Base-by-base conservation (phyloP, 345 rosid species). In the Arabidopsis suecica region DNA sequence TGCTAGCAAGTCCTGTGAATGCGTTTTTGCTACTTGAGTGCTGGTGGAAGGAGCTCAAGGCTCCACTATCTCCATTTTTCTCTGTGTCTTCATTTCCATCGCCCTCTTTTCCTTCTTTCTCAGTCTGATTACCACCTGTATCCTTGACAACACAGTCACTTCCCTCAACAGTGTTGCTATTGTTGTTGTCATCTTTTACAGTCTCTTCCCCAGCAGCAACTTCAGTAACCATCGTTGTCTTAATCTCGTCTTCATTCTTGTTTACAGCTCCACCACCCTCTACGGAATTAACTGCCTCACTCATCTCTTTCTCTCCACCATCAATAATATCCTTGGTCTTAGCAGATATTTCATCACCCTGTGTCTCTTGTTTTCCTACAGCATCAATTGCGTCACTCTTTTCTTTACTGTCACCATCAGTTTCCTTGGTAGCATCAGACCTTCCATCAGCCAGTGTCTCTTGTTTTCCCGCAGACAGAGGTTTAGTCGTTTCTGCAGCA, bases 21-120 rank as follows among this genome's bases (percentile, higher is more conserved):
- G 99, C 99, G 75, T 92, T 95, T 85, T 85, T 88, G 74, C 79
- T 90, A 72, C 96, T 95, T 44, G 97, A 95, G 80, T 91, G 97
- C 83, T 92, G 96, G 49, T 84, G 92, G 79, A 95, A 95, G 53
- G 99, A 90, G 79, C 84, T 92, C 80, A 95, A 61, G 4, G 82
- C 80, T 5, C 84, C 62, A 72, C 81, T 82, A 53, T 86, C 93
- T 42, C 87, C 80, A 67, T 71, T 78, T 44, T 84, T 75, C 73
- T 82, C 86, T 1, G 58, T 62, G 60, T 65, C 81, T 83, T 81
- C 83, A 33, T 25, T 57, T 51, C 76, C 80, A 30, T 63, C 72
- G 41, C 75, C 82, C 71, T 85, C 81, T 63, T 79, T 76, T 10
- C 56, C 85, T 65, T 79, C 78, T 47, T 42, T 73, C 55, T 76